Percentiles rank a stretch among this genome's conserved stretches.
These are phyloP conservation scores for Salvia splendens DNA, from an alignment of 257 asterid genomes.

Conservation along the genomic window DNA sequence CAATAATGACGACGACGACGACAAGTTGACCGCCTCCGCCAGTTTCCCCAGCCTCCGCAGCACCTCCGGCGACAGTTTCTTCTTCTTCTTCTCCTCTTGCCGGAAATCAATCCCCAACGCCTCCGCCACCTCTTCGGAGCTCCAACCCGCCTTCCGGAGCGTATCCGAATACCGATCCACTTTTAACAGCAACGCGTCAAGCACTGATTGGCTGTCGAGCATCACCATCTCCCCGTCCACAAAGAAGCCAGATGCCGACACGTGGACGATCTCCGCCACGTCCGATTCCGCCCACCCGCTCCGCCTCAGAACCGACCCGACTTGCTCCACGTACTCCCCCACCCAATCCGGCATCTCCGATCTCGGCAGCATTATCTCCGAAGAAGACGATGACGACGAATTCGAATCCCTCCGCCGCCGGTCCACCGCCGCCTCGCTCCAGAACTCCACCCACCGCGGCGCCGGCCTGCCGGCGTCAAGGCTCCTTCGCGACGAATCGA, in stretches of 20 bases:
- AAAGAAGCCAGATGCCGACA: conserved; percentile 85
- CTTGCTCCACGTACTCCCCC: conserved; percentile 64
- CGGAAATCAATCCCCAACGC: conserved; percentile 87
- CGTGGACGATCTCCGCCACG: conserved; percentile 74
- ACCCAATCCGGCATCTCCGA: conserved; percentile 85
- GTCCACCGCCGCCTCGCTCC: conserved; percentile 95
- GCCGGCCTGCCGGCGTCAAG: conserved; percentile 53
- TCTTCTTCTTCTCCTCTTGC: conserved; percentile 63
- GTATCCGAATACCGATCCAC: conserved; percentile 85
- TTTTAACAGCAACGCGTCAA: conserved; percentile 84
- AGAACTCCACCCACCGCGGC: conserved; percentile 98
- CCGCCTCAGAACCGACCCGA: conserved; percentile 77
- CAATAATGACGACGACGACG: conserved; percentile 42
- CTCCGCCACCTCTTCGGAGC: conserved; percentile 92
- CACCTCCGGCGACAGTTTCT: conserved; percentile 70
- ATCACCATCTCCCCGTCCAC: conserved; percentile 84
- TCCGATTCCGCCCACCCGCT: conserved; percentile 97
- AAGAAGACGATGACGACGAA: conserved; percentile 66
- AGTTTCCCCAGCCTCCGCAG: conserved; percentile 71
- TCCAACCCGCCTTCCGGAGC: conserved; percentile 90
- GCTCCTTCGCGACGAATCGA: conserved; percentile 57
- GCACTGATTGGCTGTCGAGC: conserved; percentile 73
- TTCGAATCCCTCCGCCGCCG: conserved; percentile 71
- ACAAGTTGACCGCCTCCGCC: conserved; percentile 81
- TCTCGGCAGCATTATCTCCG: conserved; percentile 55